Conservation (phyloP, 148 eudicot genomes). For the Gaultheria prostrata region DNA sequence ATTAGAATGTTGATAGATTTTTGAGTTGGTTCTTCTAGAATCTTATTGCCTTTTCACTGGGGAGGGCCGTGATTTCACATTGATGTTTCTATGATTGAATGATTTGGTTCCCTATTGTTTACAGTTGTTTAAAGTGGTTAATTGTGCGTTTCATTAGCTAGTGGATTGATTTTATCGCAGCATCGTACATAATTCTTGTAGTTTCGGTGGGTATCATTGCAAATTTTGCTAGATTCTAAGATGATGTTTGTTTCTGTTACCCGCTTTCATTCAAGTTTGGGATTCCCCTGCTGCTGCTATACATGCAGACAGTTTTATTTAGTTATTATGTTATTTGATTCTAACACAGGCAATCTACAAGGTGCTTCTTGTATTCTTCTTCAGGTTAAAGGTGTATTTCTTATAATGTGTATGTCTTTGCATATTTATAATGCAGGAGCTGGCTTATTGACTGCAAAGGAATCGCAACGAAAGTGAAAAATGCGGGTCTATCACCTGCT, state of each 20-base stretch:
- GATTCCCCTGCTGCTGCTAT: not conserved
- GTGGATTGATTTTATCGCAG: not conserved
- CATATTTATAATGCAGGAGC: slow-evolving; percentile 41
- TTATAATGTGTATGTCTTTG: not conserved
- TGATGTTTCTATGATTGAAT: too few species aligned
- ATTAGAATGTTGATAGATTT: not conserved
- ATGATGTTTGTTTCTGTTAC: not conserved
- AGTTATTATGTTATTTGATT: not conserved
- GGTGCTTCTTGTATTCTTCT: not conserved
- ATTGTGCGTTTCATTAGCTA: not conserved
- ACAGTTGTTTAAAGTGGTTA: not conserved
- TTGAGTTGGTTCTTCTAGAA: slow-evolving; percentile 1
- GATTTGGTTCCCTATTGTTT: not conserved
- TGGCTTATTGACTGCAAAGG: slow-evolving; percentile 77
- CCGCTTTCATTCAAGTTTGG: not conserved
- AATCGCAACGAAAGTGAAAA: slow-evolving; percentile 69
- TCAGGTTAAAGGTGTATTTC: not conserved
- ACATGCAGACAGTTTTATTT: not conserved
- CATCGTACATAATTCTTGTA: not conserved
- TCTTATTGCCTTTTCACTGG: not conserved
- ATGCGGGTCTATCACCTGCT: slow-evolving; percentile 42
- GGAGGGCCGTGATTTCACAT: not conserved
- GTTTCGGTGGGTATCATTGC: not conserved
- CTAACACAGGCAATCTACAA: not conserved
- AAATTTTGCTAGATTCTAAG: not conserved